Base-by-base conservation (phyloP, 2,329 filamentous ascomycete genomes). In the Ophiocordyceps camponoti-saundersi region DNA sequence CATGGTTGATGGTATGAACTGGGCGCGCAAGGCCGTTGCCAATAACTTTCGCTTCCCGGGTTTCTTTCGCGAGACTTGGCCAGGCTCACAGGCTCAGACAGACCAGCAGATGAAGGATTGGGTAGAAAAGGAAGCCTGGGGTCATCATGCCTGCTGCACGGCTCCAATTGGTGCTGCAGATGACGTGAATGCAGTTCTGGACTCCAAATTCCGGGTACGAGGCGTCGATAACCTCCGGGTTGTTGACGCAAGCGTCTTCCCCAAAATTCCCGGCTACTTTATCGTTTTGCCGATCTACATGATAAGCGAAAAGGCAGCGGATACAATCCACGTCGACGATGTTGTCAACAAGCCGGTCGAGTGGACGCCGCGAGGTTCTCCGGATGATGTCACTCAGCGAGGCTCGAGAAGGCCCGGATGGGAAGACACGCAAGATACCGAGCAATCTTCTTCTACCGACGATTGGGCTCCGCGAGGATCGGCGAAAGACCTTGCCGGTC, bases 111-210 rank as follows among this genome's bases (percentile, higher is more conserved):
- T 67, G 16, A 73, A 65, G 48, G 63, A 42, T 6, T 42, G 40
- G 40, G 21, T 72, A 44, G 63, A 61, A 52, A 63, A 71, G 41
- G 64, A 67, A 26, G 65, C 70, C 3, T 77, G 73, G 67, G 72
- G 73, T 1, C 75, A 79, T 56, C 75, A 80, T 56, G 72, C 73
- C 4, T 72, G 66, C 2, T 73, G 70, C 48, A 75, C 73, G 0
- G 71, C 66, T 45, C 65, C 72, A 1, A 79, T 80, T 48, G 75
- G 77, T 3, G 59, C 62, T 1, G 69, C 71, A 40, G 61, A 60
- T 34, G 75, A 80, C 55, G 57, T 63, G 1, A 69, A 66, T 58
- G 75, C 73, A 2, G 73, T 79, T 2, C 54, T 80, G 48, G 72
- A 80, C 55, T 64, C 63, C 0, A 62, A 68, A 46, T 76, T 79